Evolutionary conservation across 129 eudicot species (phyloP), one percentile per base, ranked within the genome.

Genomic region (Escallonia rubra): DNA sequence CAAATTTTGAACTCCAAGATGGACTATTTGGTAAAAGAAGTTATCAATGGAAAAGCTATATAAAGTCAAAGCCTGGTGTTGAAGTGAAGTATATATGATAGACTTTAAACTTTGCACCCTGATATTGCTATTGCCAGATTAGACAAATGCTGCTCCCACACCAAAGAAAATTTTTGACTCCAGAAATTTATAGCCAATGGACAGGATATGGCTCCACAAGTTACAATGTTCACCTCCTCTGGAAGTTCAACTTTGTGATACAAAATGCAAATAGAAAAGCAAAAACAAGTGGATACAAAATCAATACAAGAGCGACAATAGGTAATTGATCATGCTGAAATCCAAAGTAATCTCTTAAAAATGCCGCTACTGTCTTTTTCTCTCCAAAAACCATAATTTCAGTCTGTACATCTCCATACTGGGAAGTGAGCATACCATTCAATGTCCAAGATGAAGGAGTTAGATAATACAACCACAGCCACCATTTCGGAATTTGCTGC

Each of bases 401-500:
- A 52, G 41, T 59, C 8, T 86, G 49, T 23, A 83, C 57, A 47
- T 89, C 96, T 14, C 96, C 90, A 71, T 67, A 90, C 12, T 90
- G 97, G 57, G 97, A 90, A 57, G 81, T 66, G n/a, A 90, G 80
- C 84, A 90, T 38, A 7, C 81, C 85, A 42, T 90, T 79, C n/a
- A 90, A 73, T 0, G 85, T 68, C 96, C 95, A 90, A 5, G 91
- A 86, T 9, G 95, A 81, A 3, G 96, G 96, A 3, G 14, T 54
- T 3, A 86, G 10, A 64, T 84, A 86, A 68, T 86, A 90, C 14
- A 81, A 10, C 96, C 96, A 90, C 9, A 86, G 23, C 96, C 96
- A 90, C 88, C 91, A 90, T 46, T 76, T 84, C 0, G 95, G 96
- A 61, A 86, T 86, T 74, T 82, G 73, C 96, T 83, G 85, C 78